A percentile compares a stretch with the other conserved stretches of the same genome.
These are phyloP conservation scores for Corylus avellana DNA, from an alignment of 306 rosid species.

Conservation along the genomic window DNA sequence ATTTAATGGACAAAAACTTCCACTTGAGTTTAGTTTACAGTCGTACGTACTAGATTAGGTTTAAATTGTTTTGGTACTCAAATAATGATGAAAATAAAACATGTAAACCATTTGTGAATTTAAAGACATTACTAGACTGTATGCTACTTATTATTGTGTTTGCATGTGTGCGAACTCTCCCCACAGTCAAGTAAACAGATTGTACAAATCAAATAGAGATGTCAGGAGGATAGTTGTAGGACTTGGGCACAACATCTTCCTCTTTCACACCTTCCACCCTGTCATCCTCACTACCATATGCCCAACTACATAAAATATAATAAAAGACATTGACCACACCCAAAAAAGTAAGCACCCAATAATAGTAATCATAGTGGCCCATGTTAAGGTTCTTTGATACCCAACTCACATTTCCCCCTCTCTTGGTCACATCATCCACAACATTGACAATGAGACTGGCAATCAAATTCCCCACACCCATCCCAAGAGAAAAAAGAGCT, in stretches of 20 bases:
- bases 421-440: slow-evolving; percentile 35
- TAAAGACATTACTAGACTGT: no score
- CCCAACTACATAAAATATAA: slow-evolving; percentile 57
- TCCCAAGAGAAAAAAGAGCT: slow-evolving; percentile 48
- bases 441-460: slow-evolving; percentile 45
- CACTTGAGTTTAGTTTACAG: no score
- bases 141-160: no score
- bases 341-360: slow-evolving; percentile 43
- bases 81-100: no score
- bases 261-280: not conserved
- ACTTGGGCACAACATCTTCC: slow-evolving; percentile 8
- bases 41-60: not conserved
- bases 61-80: not conserved
- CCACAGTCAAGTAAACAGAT: not conserved
- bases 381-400: slow-evolving; percentile 47
- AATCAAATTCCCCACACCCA: slow-evolving; percentile 55
- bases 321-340: slow-evolving; percentile 53
- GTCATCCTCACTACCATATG: slow-evolving; percentile 45
- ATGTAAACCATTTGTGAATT: no score
- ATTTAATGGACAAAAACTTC: no score
- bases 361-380: slow-evolving; percentile 76
- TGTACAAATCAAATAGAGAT: slow-evolving; percentile 4
- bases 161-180: not conserved
- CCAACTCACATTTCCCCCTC: slow-evolving; percentile 53
- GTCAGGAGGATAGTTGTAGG: not conserved